phyloP scores from a whole-genome alignment of 2,329 filamentous ascomycete species.

The Penicillium sclerotiorum region DNA sequence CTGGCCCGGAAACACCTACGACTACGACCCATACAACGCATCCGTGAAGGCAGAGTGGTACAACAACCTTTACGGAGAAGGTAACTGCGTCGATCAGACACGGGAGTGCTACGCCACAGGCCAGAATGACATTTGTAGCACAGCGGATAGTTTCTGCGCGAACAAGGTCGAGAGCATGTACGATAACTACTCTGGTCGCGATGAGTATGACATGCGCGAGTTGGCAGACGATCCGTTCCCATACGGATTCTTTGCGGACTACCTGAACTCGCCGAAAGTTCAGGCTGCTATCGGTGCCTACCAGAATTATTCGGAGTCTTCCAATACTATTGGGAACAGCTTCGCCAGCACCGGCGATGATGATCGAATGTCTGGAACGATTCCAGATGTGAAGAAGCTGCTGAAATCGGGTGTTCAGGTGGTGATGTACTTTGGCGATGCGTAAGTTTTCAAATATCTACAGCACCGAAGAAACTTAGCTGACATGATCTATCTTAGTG shows the following conservation, averaged over 20 bases:
- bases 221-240: constrained; percentile 31
- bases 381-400: constrained; percentile 47
- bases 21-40: constrained; percentile 43
- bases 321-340: constrained; percentile 41
- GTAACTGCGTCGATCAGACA: constrained; percentile 63
- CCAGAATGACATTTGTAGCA: constrained; percentile 54
- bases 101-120: constrained; percentile 57
- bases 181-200: constrained; percentile 55
- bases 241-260: constrained; percentile 51
- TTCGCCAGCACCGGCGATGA: constrained; percentile 51
- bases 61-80: constrained; percentile 62
- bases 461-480: neutral
- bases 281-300: constrained; percentile 54
- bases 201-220: constrained; percentile 54
- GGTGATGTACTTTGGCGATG: constrained; percentile 35
- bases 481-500: constrained; percentile 7
- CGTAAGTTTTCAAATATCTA: constrained; percentile 11
- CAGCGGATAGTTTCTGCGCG: constrained; percentile 60
- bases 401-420: constrained; percentile 44
- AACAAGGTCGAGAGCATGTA: constrained; percentile 56
- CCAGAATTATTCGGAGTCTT: constrained; percentile 53
- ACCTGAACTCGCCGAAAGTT: constrained; percentile 52
- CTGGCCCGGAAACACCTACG: constrained; percentile 40
- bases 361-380: constrained; percentile 40
- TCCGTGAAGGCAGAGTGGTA: constrained; percentile 55